Percentiles rank a stretch among this genome's conserved stretches.
These are phyloP conservation scores for Phialophora verrucosa DNA, from an alignment of 2,329 filamentous ascomycete species.

Conservation along the genomic window DNA sequence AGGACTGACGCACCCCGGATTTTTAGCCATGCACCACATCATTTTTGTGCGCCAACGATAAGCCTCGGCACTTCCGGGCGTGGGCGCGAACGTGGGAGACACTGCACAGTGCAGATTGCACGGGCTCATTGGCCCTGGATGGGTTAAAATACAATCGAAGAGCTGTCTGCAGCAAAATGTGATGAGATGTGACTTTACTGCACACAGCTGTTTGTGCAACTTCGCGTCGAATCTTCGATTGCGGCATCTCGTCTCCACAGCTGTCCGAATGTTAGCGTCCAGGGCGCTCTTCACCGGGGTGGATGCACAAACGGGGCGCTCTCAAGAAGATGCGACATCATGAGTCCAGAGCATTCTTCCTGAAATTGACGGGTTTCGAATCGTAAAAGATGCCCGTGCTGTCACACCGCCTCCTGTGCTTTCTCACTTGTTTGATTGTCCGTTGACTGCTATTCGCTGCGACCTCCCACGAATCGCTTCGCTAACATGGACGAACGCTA, in stretches of 20 bases:
- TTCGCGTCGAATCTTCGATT: constrained; percentile 1
- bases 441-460: constrained; percentile 5
- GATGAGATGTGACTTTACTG: neutral
- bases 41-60: constrained; percentile 25
- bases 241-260: neutral
- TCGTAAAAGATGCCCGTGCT: neutral
- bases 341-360: constrained; percentile 15
- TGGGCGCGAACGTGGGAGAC: constrained; percentile 15
- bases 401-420: constrained; percentile 23
- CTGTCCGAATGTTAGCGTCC: neutral
- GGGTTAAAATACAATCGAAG: neutral
- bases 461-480: constrained; percentile 1
- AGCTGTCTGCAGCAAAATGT: neutral
- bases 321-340: constrained; percentile 1
- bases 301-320: neutral
- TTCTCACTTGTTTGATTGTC: neutral
- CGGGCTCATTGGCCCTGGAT: neutral
- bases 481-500: neutral
- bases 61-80: constrained; percentile 32
- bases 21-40: constrained; percentile 29
- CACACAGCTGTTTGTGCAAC: constrained; percentile 5
- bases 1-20: constrained; percentile 34
- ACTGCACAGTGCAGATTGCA: neutral
- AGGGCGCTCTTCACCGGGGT: constrained; percentile 1
- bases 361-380: neutral